A percentile compares a stretch with the other conserved stretches of the same genome.
Conservation (phyloP, 2,329 filamentous ascomycete genomes). For the Penicillium sp. region DNA sequence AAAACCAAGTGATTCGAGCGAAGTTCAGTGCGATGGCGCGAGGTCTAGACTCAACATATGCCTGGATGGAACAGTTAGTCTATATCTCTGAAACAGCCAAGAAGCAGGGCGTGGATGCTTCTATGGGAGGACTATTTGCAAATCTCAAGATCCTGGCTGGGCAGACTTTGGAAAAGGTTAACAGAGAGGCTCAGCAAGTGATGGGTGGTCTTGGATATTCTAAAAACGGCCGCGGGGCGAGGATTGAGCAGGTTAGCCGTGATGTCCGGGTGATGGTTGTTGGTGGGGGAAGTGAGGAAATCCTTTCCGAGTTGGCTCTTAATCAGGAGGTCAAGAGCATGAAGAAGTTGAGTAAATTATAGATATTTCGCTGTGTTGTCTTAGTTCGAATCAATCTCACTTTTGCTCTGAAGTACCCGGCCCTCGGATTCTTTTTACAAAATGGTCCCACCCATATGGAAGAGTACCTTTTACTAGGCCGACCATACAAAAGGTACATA, state of each 20-base stretch:
- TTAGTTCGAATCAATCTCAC: too few species aligned
- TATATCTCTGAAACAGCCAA: constrained; percentile 42
- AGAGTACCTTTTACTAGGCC: too few species aligned
- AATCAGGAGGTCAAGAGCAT: constrained; percentile 45
- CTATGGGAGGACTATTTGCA: constrained; percentile 25
- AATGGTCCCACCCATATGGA: too few species aligned
- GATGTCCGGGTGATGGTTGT: constrained; percentile 56
- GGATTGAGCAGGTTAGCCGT: constrained; percentile 55
- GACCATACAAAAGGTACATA: too few species aligned
- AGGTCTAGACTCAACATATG: constrained; percentile 57
- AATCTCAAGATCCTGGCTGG: constrained; percentile 52
- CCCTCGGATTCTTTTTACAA: too few species aligned
- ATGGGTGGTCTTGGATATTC: constrained; percentile 56
- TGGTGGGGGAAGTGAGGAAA: constrained; percentile 58
- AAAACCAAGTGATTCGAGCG: constrained; percentile 57
- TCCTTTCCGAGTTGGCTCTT: constrained; percentile 54
- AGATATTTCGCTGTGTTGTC: neutral
- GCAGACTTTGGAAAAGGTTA: constrained; percentile 51
- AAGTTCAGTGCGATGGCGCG: constrained; percentile 57
- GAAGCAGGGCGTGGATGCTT: constrained; percentile 15
- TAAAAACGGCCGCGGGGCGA: constrained; percentile 48
- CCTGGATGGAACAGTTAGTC: constrained; percentile 60
- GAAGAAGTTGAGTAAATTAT: constrained; percentile 27
- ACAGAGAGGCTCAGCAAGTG: constrained; percentile 56
- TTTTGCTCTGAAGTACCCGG: too few species aligned